Evolutionary conservation across 163 green algal species (phyloP), one percentile per base, ranked within the genome.

Genomic region (Scenedesmus sp.): DNA sequence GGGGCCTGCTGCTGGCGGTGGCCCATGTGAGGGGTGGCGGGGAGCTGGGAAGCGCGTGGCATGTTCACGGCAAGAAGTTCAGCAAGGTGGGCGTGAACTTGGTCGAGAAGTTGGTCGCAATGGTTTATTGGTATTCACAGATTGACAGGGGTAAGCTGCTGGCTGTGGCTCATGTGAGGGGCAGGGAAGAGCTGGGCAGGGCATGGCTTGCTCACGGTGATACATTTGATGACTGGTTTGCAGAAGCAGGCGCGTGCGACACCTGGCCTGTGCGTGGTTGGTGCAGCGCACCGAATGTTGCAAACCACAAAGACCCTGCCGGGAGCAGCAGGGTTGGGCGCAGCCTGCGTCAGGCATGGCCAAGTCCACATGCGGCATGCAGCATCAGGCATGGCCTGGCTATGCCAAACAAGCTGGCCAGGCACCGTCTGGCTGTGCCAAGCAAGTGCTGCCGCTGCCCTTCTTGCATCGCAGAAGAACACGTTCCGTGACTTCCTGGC

Each of bases 1-100:
- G 95, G 42, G 95, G 93, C 40, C 24, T 94, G 33, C 56, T 87
- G 13, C 94, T 49, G 33, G 95, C 92, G 30, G 88, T 95, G 26
- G 94, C 94, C 3, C 94, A 97, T 89, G 91, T 97, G 56, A 68
- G 87, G 30, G 87, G 87, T 18, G 87, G 87, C 13, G 61, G 56
- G 9, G 87, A 91, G 79, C 80, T 91, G 53, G 87, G 87, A 15
- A n/a, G 40, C 16, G 24, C 59, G 16, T 91, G 87, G 87, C 87
- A 91, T 72, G 37, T 37, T 33, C 30, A 49, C 9, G 79, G 79
- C 51, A 72, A 83, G 79, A 59, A 65, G 35, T 44, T 73, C 49
- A 53, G n/a, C 53, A 91, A 91, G 87, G 59, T 72, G 59, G 59
- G 59, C 33, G 59, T 12, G 22, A 72, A 22, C 3, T 35, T 72